Evolutionary conservation across 1,139 yeast species (phyloP).

Genomic region (Saccharomyces hybrid): DNA sequence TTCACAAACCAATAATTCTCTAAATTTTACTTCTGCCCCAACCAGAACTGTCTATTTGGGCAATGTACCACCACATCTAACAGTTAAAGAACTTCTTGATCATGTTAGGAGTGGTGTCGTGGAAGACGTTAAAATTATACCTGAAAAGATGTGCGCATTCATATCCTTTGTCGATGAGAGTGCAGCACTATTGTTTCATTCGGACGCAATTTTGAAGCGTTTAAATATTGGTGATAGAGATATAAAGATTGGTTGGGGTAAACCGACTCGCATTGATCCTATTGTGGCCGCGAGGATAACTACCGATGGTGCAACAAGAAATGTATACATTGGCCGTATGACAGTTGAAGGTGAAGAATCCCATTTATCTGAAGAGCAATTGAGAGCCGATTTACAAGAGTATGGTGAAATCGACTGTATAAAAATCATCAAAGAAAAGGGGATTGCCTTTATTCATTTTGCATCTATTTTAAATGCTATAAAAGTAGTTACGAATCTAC

Average conservation of each 20-base stretch:
- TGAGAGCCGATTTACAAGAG: conserved; percentile 56
- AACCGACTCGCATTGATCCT: conserved; percentile 58
- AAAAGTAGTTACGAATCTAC: conserved; percentile 66
- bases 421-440: conserved; percentile 66
- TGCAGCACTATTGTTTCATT: conserved; percentile 49
- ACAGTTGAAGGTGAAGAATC: conserved; percentile 24
- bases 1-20: conserved; percentile 19
- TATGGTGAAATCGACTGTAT: conserved; percentile 81
- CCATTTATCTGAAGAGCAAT: conserved; percentile 44
- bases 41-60: conserved; percentile 88
- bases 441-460: conserved; percentile 80
- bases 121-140: conserved; percentile 54
- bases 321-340: conserved; percentile 68
- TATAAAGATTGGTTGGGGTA: conserved; percentile 72
- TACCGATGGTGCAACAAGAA: conserved; percentile 84
- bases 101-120: conserved; percentile 88
- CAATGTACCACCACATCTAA: conserved; percentile 73
- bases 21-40: conserved; percentile 44
- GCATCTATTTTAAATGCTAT: conserved; percentile 78
- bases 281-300: conserved; percentile 67
- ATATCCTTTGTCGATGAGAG: conserved; percentile 46
- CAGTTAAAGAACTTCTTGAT: conserved; percentile 75
- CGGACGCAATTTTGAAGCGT: conserved; percentile 48
- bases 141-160: conserved; percentile 50
- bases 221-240: conserved; percentile 46